Conservation (phyloP, 306 rosid species). For the Crotalaria pallida region DNA sequence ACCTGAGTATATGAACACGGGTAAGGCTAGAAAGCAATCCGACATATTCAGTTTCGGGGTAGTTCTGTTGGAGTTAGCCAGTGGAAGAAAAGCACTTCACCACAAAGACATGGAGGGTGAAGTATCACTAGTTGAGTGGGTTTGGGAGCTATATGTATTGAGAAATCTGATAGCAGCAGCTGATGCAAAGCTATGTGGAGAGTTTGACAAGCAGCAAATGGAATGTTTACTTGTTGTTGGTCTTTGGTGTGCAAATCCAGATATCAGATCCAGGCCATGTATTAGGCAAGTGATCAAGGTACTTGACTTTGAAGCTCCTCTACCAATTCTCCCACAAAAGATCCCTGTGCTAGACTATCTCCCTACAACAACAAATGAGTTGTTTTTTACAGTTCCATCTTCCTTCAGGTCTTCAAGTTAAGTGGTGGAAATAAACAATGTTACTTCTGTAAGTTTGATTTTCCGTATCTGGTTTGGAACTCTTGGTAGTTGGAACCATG, state of each 20-base stretch:
- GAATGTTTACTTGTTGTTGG: constrained; percentile 18
- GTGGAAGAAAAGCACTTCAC: constrained; percentile 28
- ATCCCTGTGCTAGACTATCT: constrained; percentile 6
- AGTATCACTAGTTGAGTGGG: constrained; percentile 29
- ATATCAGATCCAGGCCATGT: constrained; percentile 1
- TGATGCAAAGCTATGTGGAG: constrained; percentile 20
- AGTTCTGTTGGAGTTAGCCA: constrained; percentile 24
- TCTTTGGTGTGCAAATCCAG: constrained; percentile 30
- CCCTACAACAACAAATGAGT: neutral
- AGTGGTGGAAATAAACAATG: neutral
- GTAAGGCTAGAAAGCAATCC: constrained; percentile 27
- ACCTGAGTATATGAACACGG: constrained; percentile 21
- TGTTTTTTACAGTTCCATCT: neutral
- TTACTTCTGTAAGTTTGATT: neutral
- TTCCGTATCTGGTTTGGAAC: neutral
- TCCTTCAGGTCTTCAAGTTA: neutral
- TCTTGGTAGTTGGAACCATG: neutral
- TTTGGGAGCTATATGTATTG: constrained; percentile 34
- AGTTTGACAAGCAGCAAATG: constrained; percentile 26
- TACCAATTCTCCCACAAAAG: constrained; percentile 23
- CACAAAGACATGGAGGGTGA: neutral
- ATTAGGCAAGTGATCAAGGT: constrained; percentile 23
- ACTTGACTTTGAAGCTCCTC: constrained; percentile 27
- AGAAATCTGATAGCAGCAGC: constrained; percentile 13
- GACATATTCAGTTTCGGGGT: constrained; percentile 40